Evolutionary conservation across 305 asterid genomes (phyloP), one percentile per base, ranked within the genome.

Genomic region (Fraxinus nigra): DNA sequence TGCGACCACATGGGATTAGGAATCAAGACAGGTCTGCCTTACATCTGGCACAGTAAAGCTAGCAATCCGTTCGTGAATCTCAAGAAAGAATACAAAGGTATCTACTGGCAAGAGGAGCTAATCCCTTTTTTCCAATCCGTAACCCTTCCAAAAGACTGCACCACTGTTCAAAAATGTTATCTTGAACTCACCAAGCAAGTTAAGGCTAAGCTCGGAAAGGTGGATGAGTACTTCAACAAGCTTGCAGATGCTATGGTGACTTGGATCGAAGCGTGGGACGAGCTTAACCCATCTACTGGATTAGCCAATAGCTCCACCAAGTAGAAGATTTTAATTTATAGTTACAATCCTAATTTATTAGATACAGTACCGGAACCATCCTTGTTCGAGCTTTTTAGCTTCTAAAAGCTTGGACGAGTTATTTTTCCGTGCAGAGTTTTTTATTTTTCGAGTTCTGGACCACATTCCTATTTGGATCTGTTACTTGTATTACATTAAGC

Each of bases 231-330:
- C 82, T 82, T 82, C 85, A 48, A 28, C 30, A 82, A 82, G 82
- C 82, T 82, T 24, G 87, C 90, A 0, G 90, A 87, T 67, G 88
- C 88, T 0, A 87, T 87, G 90, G 87, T 87, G 20, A 87, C 84
- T 5, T 87, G 88, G 90, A 87, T 87, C n/a, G 90, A 87, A 40
- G 90, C 90, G 51, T 87, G 90, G 90, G 88, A 87, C 8, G 90
- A 87, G 83, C 90, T 87, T 82, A 87, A 87, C 85, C 87, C 88
- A 7, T 22, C 87, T 38, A 69, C 87, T 18, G 80, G 77, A 65
- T 6, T 78, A 56, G 38, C 80, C 13, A 83, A 83, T 16, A 84
- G 83, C 0, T 63, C 7, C 8, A 13, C 70, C 1, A 87, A 87
- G 81, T 85, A 87, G 83, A 63, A 59, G 38, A 30, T 51, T 38